Evolutionary conservation across 225 moss, liverwort and hornwort species (phyloP), one percentile per base, ranked within the genome.

Genomic region (Lunularia cruciata): DNA sequence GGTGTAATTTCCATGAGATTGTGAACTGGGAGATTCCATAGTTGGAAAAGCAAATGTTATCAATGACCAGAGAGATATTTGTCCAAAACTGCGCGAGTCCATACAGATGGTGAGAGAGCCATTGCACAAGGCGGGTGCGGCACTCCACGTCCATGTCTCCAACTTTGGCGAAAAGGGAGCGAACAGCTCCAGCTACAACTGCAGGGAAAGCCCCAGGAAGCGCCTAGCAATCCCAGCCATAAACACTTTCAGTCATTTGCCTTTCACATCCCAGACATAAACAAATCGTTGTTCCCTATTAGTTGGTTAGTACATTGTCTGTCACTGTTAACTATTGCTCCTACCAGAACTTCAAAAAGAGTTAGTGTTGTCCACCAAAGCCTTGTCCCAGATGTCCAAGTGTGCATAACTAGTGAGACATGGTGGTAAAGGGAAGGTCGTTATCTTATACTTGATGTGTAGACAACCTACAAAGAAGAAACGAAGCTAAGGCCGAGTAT

Each of bases 131-230:
- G 38, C 98, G 98, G 30, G 85, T 86, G 14, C 91, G 87, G 68
- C 98, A 98, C 76, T 98, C 98, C 15, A 93, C 93, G 68, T 98
- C 98, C 98, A 98, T 91, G 65, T 93, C 91, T 47, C 82, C 81
- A 10, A 93, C 90, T 55, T 82, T 79, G 19, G 80, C 85, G 76
- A 98, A 98, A 10, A 98, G 91, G 3, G 82, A 87, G 18, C 98
- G 93, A 26, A 98, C 98, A 36, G 93, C 98, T 67, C 93, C 93
- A 23, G 98, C 98, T 56, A 98, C 93, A 56, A 98, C 98, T 56
- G 90, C 98, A 63, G 98, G 98, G 77, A 98, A 98, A 30, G 98
- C 98, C n/a, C 98, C 98, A 33, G 98, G 98, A 60, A 98, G 98
- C 22, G 98, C 96, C 83, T 83, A 58, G 42, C 23, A 76, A 77